Conservation (phyloP, 495 filamentous ascomycete species). For the Venustampulla echinocandica region DNA sequence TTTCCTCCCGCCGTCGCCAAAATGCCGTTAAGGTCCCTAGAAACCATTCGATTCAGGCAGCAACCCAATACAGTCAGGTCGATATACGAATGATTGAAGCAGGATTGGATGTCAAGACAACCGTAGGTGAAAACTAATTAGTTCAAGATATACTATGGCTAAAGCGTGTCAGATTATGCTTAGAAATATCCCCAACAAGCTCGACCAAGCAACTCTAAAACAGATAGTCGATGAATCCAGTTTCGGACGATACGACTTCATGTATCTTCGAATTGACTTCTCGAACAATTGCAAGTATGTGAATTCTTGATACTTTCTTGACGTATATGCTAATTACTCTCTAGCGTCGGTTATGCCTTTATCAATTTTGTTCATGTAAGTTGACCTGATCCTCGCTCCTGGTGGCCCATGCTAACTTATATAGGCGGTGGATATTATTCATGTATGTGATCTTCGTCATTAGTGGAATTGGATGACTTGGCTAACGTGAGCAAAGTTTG, state of each 20-base stretch:
- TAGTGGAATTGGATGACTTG: constrained; percentile 2
- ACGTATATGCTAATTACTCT: background rate
- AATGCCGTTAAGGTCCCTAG: constrained; percentile 4
- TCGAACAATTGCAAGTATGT: constrained; percentile 82
- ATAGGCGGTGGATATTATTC: constrained; percentile 66
- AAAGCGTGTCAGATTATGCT: constrained; percentile 69
- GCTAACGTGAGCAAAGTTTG: constrained; percentile 52
- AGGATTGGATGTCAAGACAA: constrained; percentile 64
- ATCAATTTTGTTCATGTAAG: constrained; percentile 85
- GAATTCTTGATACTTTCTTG: background rate
- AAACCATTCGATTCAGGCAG: constrained; percentile 26
- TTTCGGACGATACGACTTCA: constrained; percentile 80
- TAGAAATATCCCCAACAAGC: constrained; percentile 88
- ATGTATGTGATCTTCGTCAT: constrained; percentile 39
- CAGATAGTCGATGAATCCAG: constrained; percentile 68
- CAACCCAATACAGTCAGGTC: constrained; percentile 55
- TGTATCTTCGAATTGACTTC: constrained; percentile 93
- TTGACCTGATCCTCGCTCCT: constrained; percentile 3
- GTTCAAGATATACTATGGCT: constrained; percentile 3
- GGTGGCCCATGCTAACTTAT: constrained; percentile 23
- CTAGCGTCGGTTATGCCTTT: constrained; percentile 94
- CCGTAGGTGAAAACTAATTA: constrained; percentile 43
- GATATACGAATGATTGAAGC: constrained; percentile 56
- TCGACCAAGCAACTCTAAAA: constrained; percentile 75
- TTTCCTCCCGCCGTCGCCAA: constrained; percentile 5